Percentiles rank a stretch among this genome's conserved stretches.
Conservation (phyloP, 2,329 filamentous ascomycete genomes). For the Ophidiomyces ophidiicola region DNA sequence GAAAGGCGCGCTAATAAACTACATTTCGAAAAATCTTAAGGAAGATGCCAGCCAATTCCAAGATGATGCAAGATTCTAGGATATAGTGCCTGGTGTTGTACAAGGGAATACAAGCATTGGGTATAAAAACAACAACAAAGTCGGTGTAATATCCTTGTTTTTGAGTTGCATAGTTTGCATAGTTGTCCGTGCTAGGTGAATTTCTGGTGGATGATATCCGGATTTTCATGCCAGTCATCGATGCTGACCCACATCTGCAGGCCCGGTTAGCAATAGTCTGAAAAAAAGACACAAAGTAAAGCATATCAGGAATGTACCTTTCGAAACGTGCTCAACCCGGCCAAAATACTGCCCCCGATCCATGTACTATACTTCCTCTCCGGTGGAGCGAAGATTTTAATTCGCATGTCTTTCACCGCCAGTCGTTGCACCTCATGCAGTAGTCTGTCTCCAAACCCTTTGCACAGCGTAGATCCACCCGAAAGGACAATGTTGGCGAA, state of each 20-base stretch:
- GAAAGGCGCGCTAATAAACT: too few species aligned
- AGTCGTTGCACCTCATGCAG: slow-evolving; percentile 84
- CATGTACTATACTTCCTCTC: slow-evolving; percentile 98
- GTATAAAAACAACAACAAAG: not conserved
- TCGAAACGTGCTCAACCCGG: slow-evolving; percentile 91
- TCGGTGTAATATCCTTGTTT: not conserved
- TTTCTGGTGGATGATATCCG: slow-evolving; percentile 96
- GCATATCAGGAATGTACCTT: slow-evolving; percentile 53
- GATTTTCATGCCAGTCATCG: slow-evolving; percentile 99
- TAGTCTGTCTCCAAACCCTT: slow-evolving; percentile 87
- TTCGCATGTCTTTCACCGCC: slow-evolving; percentile 97
- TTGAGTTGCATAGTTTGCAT: not conserved
- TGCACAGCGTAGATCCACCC: slow-evolving; percentile 88
- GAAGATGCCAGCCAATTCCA: too few species aligned
- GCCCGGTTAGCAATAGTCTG: slow-evolving; percentile 7
- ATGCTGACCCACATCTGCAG: slow-evolving; percentile 97
- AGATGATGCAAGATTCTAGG: not conserved
- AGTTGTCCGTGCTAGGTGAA: slow-evolving; percentile 52
- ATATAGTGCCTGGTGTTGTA: slow-evolving; percentile 6
- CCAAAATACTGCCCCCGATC: slow-evolving; percentile 96
- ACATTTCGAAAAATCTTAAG: not conserved
- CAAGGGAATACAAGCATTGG: slow-evolving; percentile 2
- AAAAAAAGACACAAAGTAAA: not conserved
- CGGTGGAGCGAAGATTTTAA: slow-evolving; percentile 96
- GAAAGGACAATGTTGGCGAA: slow-evolving; percentile 97